Evolutionary conservation across 495 filamentous ascomycete genomes (phyloP), one percentile per base, ranked within the genome.

Genomic region (Lentithecium fluviatile): DNA sequence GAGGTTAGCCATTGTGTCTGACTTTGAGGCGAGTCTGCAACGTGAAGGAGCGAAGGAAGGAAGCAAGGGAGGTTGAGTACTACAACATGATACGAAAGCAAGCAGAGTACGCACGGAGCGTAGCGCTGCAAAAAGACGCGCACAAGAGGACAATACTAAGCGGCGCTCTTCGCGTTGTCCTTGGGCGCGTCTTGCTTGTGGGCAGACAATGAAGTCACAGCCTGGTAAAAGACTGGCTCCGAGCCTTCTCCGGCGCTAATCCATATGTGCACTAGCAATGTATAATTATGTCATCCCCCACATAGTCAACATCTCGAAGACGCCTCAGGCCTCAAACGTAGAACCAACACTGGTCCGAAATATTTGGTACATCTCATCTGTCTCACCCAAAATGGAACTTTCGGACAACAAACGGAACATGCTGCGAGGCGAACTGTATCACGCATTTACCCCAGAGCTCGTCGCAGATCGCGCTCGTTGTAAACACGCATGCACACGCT

Each of bases 391-490:
- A n/a, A 68, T 68, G 65, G 29, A 48, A 6, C 45, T 71, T 23
- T 74, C 73, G 13, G 74, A 76, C 24, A 75, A 76, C 66, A 73
- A 70, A 45, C 60, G 60, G 24, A 70, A 70, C 20, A 64, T 66
- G 50, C 68, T 71, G 10, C 66, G 68, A n/a, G 74, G 74, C 48
- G 74, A 76, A 56, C 71, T 76, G 13, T 72, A 76, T 60, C 71
- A 76, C 52, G 81, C 82, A 12, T 84, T 84, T 63, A 78, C 77
- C 2, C 82, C 81, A 0, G 77, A 82, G 12, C 70, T 84, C 8
- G 70, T 79, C 8, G 79, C 78, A 1, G 86, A 79, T 13, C 82
- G 90, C 2, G 64, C 70, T 8, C 76, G 83, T 15, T 89, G 87
- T 69, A 76, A 78, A 36, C 66, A 70, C 13, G 88, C 88, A 1